Evolutionary conservation across 2,329 filamentous ascomycete species (phyloP), one percentile per base, ranked within the genome.

Genomic region (Cadophora malorum): DNA sequence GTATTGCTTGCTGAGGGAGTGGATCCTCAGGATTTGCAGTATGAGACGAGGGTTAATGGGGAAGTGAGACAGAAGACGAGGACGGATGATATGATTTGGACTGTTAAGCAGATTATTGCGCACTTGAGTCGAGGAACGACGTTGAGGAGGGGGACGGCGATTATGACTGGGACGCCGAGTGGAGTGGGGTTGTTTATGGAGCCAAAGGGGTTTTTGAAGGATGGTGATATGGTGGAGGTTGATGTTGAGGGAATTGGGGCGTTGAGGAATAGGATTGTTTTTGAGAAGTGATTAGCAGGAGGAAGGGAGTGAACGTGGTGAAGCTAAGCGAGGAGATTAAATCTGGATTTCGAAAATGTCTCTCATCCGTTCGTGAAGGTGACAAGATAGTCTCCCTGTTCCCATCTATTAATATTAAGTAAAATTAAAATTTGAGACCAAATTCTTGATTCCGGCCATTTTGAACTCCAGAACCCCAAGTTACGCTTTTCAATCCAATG

Each of bases 141-240:
- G 28, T 69, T 85, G 59, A 79, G 79, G 62, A 79, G 78, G 2
- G 82, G 81, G 6, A 85, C 83, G 2, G 79, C 79, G 1, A 79
- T 85, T 50, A 81, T 85, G 79, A 85, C 83, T 4, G 84, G 84
- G 1, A 85, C 83, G 2, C 82, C 83, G 0, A 73, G 74, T 1
- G 80, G 80, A 0, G 79, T 81, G 0, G 80, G 77, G 0, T 71
- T 71, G 1, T 81, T 80, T 53, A 74, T 73, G 69, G 74, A 73
- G 12, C 74, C 76, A 4, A 75, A 76, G 28, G 65, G 67, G 19
- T 78, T 78, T 35, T 67, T 82, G 28, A 74, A 78, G 28, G 64
- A 81, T 67, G 79, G 78, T 1, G 80, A 79, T 71, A 71, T 79
- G 0, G 75, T 79, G 25, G 71, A 73, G 66, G 62, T 73, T 45